Percentiles rank a stretch among this genome's conserved stretches.
Conservation (phyloP, 148 eudicot genomes). For the Vaccinium myrtillus region DNA sequence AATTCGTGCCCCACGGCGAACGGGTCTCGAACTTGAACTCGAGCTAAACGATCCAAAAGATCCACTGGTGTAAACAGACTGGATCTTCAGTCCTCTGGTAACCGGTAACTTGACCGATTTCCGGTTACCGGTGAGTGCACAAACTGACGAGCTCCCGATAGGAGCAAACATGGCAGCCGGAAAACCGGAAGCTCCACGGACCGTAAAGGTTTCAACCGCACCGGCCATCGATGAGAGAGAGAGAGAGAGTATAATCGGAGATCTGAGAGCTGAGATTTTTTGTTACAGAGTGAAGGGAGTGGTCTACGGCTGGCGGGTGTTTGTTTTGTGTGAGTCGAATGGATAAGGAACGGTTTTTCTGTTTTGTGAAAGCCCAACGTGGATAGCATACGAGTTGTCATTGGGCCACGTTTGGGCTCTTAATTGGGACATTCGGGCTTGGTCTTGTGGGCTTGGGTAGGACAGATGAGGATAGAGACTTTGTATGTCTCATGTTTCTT, state of each 20-base stretch:
- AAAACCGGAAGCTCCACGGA: constrained; percentile 50
- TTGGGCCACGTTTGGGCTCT: not conserved
- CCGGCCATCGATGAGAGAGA: constrained; percentile 44
- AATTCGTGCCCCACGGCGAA: constrained; percentile 42
- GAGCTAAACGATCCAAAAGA: constrained; percentile 28
- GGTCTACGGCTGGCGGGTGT: constrained; percentile 13
- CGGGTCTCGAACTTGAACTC: constrained; percentile 21
- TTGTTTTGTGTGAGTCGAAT: not conserved
- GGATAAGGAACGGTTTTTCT: not conserved
- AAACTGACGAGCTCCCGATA: constrained; percentile 27
- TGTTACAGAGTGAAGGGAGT: not conserved
- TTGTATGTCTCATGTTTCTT: too few relatives aligned
- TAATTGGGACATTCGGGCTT: not conserved
- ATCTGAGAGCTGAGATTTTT: constrained; percentile 9
- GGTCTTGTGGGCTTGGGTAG: not conserved
- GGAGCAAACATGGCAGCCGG: constrained; percentile 36
- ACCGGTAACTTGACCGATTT: constrained; percentile 36
- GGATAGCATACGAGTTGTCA: not conserved
- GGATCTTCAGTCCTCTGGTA: constrained; percentile 41
- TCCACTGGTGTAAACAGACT: not conserved
- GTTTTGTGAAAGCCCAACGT: not conserved
- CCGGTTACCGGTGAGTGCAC: constrained; percentile 25
- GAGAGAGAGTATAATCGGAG: not conserved
- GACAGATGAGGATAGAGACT: too few relatives aligned
- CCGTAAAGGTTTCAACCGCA: constrained; percentile 47